These are phyloP conservation scores for Phanerochaete sordida DNA, from an alignment of 768 basidiomycete species.

Conservation along the genomic window DNA sequence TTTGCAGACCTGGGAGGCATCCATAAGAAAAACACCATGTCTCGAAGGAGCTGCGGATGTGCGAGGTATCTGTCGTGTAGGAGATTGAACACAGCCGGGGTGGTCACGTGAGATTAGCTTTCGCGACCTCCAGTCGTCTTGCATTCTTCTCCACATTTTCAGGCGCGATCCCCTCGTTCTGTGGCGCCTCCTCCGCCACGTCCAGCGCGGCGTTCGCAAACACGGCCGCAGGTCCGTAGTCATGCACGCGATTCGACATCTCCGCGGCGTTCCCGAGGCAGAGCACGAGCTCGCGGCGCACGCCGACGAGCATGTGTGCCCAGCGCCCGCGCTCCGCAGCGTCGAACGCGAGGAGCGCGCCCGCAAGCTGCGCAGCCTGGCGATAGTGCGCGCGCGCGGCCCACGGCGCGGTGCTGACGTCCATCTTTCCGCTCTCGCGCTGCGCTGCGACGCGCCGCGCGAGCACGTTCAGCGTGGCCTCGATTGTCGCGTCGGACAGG, in stretches of 20 bases:
- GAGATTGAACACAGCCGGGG: too few species aligned
- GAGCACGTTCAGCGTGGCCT: constrained; percentile 20
- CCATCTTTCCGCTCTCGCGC: constrained; percentile 7
- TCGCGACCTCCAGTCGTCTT: background rate
- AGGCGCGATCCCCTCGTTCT: background rate
- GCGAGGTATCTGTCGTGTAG: too few species aligned
- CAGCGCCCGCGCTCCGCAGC: constrained; percentile 20
- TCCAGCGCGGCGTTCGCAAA: background rate
- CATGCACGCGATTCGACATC: constrained; percentile 25
- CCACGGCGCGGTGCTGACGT: background rate
- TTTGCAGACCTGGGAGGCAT: too few species aligned
- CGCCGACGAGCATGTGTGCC: constrained; percentile 20
- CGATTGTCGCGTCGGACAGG: constrained; percentile 20
- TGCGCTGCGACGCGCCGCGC: constrained; percentile 18
- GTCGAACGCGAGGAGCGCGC: constrained; percentile 29
- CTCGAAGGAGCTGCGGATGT: too few species aligned
- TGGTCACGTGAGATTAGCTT: background rate
- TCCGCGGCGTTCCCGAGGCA: constrained; percentile 33
- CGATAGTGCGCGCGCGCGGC: background rate
- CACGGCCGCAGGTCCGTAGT: constrained; percentile 7
- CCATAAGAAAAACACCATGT: too few species aligned
- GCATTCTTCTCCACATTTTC: background rate
- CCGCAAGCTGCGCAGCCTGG: constrained; percentile 30
- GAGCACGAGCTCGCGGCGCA: constrained; percentile 27
- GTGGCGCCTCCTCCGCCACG: background rate